Conservation (phyloP, 192 early-diverging fungal species). For the Lunasporangiospora selenospora region DNA sequence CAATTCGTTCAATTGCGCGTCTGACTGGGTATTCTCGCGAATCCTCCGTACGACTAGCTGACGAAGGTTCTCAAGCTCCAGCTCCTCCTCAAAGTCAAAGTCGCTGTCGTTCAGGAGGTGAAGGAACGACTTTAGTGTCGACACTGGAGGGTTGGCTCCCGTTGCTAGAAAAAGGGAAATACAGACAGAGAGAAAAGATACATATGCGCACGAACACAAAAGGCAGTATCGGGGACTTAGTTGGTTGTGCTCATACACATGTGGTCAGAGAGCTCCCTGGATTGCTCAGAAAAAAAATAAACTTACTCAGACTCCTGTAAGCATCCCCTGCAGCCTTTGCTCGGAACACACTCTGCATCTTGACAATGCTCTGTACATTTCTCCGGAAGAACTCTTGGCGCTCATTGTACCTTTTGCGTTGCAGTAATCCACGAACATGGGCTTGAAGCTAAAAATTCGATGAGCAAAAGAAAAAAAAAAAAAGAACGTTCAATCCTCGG, state of each 20-base stretch:
- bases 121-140: conserved; percentile 84
- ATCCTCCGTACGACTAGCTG: conserved; percentile 89
- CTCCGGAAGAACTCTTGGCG: conserved; percentile 62
- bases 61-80: conserved; percentile 79
- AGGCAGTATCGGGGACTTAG: too few species aligned
- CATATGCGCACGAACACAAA: too few species aligned
- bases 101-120: conserved; percentile 91
- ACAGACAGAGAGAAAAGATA: neutral
- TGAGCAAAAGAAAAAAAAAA: neutral
- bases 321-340: conserved; percentile 72
- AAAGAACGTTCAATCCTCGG: too few species aligned
- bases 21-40: conserved; percentile 84
- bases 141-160: conserved; percentile 81
- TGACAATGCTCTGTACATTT: conserved; percentile 79
- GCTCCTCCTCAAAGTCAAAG: conserved; percentile 94
- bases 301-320: conserved; percentile 70
- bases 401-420: conserved; percentile 64
- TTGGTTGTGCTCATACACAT: too few species aligned
- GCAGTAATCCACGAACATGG: conserved; percentile 64
- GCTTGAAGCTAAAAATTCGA: conserved; percentile 69
- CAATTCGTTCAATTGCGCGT: conserved; percentile 81
- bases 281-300: too few species aligned
- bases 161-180: conserved; percentile 44
- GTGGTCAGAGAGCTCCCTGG: too few species aligned
- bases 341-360: conserved; percentile 75